A percentile compares a stretch with the other conserved stretches of the same genome.
Conservation (phyloP, 73 alveolate species). For the Paramecium sonneborni region DNA sequence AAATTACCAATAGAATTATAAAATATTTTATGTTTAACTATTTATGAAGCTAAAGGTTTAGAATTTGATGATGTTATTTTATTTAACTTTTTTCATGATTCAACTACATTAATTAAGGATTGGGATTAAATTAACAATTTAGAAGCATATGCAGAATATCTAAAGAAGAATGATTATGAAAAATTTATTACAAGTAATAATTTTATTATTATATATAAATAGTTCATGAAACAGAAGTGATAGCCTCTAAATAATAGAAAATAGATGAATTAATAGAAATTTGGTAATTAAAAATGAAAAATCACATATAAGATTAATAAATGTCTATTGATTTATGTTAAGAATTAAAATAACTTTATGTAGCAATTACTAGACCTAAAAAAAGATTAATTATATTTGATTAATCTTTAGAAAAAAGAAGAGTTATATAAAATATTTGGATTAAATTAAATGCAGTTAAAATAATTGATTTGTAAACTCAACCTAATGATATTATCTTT, state of each 20-base stretch:
- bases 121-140: constrained; percentile 31
- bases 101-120: constrained; percentile 5
- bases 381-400: constrained; percentile 84
- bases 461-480: no score
- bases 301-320: background rate
- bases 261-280: background rate
- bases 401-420: constrained; percentile 71
- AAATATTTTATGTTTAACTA: constrained; percentile 83
- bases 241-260: background rate
- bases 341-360: constrained; percentile 85
- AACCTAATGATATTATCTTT: background rate
- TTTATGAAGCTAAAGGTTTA: constrained; percentile 91
- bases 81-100: constrained; percentile 66
- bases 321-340: constrained; percentile 69
- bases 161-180: background rate
- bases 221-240: background rate
- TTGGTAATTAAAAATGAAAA: background rate
- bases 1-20: constrained; percentile 74
- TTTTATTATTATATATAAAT: background rate
- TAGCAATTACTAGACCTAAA: constrained; percentile 91
- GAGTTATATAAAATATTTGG: constrained; percentile 77
- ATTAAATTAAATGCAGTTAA: constrained; percentile 69
- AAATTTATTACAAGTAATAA: background rate
- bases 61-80: constrained; percentile 93
- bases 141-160: background rate